Evolutionary conservation across 371 early-diverging fungal genomes (phyloP).

Genomic region (Mucor velutinosus): DNA sequence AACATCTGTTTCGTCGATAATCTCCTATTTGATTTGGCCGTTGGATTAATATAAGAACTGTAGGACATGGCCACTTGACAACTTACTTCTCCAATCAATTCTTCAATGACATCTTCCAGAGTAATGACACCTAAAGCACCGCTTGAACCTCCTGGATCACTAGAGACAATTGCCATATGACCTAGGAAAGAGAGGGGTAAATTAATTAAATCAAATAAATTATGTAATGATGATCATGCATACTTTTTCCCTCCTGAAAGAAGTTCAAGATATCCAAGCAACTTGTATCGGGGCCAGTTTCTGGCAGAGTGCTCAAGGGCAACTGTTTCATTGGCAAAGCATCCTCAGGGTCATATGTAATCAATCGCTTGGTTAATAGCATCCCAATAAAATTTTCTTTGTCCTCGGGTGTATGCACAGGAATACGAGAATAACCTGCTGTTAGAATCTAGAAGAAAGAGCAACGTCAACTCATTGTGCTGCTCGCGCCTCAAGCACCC

Average conservation of each 20-base stretch:
- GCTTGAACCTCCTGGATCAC: constrained; percentile 49
- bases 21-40: constrained; percentile 59
- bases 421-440: constrained; percentile 92
- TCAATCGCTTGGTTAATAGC: constrained; percentile 85
- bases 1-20: constrained; percentile 94
- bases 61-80: neutral
- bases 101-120: constrained; percentile 96
- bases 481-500: neutral
- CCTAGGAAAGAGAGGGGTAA: constrained; percentile 22
- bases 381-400: constrained; percentile 84
- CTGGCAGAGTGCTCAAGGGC: constrained; percentile 73
- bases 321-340: constrained; percentile 70
- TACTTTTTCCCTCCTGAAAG: constrained; percentile 92
- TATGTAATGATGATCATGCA: constrained; percentile 23
- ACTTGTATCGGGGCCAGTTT: constrained; percentile 72
- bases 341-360: constrained; percentile 85
- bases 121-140: constrained; percentile 91
- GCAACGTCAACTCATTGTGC: neutral
- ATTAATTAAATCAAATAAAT: constrained; percentile 8
- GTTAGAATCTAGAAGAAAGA: constrained; percentile 57
- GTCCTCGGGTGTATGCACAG: constrained; percentile 68
- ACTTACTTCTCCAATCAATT: constrained; percentile 82
- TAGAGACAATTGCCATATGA: constrained; percentile 76
- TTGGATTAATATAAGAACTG: neutral
- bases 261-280: constrained; percentile 90